Evolutionary conservation across 108 stramenopile genomes (phyloP).

Genomic region (Cyclotella baltica): DNA sequence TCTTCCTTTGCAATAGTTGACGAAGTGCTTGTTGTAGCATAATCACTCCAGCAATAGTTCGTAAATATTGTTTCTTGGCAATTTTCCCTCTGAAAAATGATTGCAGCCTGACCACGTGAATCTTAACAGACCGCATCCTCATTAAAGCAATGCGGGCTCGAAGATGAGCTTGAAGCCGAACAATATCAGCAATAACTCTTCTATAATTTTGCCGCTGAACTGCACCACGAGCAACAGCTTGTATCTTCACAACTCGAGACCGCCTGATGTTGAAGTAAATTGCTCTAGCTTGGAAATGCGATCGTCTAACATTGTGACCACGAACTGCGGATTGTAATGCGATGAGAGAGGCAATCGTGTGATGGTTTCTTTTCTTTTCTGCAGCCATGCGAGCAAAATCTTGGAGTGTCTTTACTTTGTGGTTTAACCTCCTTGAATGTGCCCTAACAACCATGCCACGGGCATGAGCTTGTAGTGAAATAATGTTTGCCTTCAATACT

Average conservation of each 20-base stretch:
- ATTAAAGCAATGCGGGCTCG: not conserved
- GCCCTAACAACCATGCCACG: constrained; percentile 13
- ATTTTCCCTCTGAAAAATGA: not conserved
- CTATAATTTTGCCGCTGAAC: not conserved
- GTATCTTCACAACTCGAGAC: not conserved
- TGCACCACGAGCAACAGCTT: constrained; percentile 9
- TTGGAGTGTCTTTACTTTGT: not conserved
- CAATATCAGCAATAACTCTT: not conserved
- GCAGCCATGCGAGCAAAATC: constrained; percentile 2
- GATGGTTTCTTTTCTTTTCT: not conserved
- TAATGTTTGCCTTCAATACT: no score
- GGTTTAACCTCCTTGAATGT: not conserved
- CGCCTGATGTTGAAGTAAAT: not conserved
- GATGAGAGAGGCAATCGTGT: not conserved
- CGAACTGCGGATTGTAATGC: constrained; percentile 7
- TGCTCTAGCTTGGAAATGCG: constrained; percentile 2
- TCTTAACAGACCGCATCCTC: not conserved
- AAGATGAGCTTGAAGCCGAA: constrained; percentile 16
- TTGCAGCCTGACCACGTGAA: constrained; percentile 1
- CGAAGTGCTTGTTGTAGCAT: not conserved
- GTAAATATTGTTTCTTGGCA: not conserved
- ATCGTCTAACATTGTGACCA: not conserved
- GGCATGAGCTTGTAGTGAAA: constrained; percentile 13
- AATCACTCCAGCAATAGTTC: not conserved
- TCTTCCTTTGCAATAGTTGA: not conserved